phyloP scores from a whole-genome alignment of 768 basidiomycete genomes.

The Naganishia friedmannii region DNA sequence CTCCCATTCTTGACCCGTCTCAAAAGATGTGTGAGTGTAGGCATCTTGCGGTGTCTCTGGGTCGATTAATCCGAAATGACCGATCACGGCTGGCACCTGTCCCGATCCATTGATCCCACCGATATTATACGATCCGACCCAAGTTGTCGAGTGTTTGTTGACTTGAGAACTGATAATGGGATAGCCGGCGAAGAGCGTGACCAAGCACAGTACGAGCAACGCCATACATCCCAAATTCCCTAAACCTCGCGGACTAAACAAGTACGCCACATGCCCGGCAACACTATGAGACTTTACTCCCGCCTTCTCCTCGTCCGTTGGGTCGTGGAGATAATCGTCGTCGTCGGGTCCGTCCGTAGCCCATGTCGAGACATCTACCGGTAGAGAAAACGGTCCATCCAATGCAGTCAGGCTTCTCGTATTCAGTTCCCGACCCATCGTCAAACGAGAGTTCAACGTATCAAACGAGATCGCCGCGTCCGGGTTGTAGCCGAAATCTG shows the following conservation, averaged over 20 bases:
- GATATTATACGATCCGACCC: conserved; percentile 67
- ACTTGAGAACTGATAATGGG: conserved; percentile 63
- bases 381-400: conserved; percentile 37
- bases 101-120: conserved; percentile 86
- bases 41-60: conserved; percentile 65
- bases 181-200: conserved; percentile 80
- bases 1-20: conserved; percentile 70
- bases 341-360: conserved; percentile 45
- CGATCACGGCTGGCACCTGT: conserved; percentile 74
- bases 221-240: conserved; percentile 69
- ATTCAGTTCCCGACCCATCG: conserved; percentile 29
- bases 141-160: conserved; percentile 27
- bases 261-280: conserved; percentile 52
- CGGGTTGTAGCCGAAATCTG: conserved; percentile 17
- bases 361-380: conserved; percentile 46
- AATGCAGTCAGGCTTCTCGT: conserved; percentile 35
- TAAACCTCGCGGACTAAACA: conserved; percentile 79
- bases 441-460: conserved; percentile 31
- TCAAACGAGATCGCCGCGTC: conserved; percentile 38
- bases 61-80: conserved; percentile 72
- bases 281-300: conserved; percentile 32
- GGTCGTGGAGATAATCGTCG: conserved; percentile 51
- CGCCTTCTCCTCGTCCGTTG: conserved; percentile 29
- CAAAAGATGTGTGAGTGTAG: conserved; percentile 65
- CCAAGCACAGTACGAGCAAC: conserved; percentile 64